phyloP scores from a whole-genome alignment of 179 eudicot genomes.

The Camellia oleifera region DNA sequence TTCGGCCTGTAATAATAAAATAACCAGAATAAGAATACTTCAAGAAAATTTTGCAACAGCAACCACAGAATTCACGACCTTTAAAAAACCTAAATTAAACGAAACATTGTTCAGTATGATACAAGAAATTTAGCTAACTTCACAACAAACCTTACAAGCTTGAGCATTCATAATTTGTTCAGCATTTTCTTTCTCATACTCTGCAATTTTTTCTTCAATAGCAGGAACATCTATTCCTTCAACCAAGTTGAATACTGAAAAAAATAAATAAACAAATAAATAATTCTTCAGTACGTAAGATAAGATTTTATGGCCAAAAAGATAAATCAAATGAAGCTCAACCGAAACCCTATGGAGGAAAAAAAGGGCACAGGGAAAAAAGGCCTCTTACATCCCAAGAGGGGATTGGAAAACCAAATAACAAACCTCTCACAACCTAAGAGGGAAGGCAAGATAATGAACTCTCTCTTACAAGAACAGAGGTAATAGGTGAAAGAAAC shows the following conservation, averaged over 20 bases:
- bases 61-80: neutral
- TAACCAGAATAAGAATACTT: neutral
- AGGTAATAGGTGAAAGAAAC: neutral
- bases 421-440: neutral
- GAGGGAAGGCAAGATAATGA: neutral
- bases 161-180: constrained; percentile 88
- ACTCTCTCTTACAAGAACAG: neutral
- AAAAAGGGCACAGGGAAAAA: neutral
- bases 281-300: constrained; percentile 6
- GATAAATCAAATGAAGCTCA: constrained; percentile 8
- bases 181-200: constrained; percentile 78
- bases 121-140: neutral
- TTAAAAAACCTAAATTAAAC: neutral
- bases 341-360: neutral
- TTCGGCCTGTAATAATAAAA: constrained; percentile 54
- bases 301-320: neutral
- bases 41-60: neutral
- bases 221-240: constrained; percentile 80
- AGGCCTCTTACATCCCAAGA: neutral
- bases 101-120: neutral
- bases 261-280: constrained; percentile 13
- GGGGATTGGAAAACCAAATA: neutral
- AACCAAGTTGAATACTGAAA: constrained; percentile 62
- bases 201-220: constrained; percentile 72
- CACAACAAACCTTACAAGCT: constrained; percentile 73